phyloP scores from a whole-genome alignment of 2,329 filamentous ascomycete species.

The Aspergillus fructus region DNA sequence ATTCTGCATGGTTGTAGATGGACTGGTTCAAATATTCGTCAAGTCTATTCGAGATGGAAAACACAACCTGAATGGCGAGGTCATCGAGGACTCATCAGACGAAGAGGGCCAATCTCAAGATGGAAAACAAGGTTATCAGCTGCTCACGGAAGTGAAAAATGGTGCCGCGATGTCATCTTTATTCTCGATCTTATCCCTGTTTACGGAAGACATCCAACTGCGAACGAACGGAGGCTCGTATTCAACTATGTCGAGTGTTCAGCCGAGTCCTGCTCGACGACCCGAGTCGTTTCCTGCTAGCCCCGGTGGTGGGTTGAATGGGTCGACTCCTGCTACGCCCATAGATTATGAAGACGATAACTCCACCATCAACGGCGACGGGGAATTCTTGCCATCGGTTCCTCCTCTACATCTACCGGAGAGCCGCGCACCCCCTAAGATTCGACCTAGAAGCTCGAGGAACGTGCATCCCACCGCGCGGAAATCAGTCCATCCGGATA shows the following conservation, averaged over 20 bases:
- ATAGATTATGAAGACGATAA: slow-evolving; percentile 20
- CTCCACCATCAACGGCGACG: slow-evolving; percentile 23
- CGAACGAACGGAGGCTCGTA: slow-evolving; percentile 61
- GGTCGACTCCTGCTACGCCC: slow-evolving; percentile 24
- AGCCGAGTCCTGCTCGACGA: slow-evolving; percentile 28
- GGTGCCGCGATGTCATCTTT: slow-evolving; percentile 97
- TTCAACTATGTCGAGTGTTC: slow-evolving; percentile 35
- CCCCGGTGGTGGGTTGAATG: slow-evolving; percentile 31
- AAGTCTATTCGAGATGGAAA: slow-evolving; percentile 68
- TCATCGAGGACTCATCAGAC: slow-evolving; percentile 54
- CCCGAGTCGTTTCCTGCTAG: slow-evolving; percentile 43
- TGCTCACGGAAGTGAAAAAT: slow-evolving; percentile 95
- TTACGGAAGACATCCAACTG: slow-evolving; percentile 90
- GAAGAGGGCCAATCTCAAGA: slow-evolving; percentile 66
- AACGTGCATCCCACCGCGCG: slow-evolving; percentile 33
- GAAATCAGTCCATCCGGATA: slow-evolving; percentile 89
- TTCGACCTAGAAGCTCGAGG: slow-evolving; percentile 21
- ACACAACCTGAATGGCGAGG: slow-evolving; percentile 40
- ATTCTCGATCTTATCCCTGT: slow-evolving; percentile 94
- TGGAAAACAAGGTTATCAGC: slow-evolving; percentile 81
- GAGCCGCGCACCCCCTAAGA: slow-evolving; percentile 27
- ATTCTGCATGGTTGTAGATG: slow-evolving; percentile 96
- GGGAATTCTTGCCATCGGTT: slow-evolving; percentile 57
- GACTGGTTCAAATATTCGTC: slow-evolving; percentile 95
- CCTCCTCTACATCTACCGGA: slow-evolving; percentile 73